phyloP scores from a whole-genome alignment of 75 land plant genomes.

The Chamaecyparis obtusa region DNA sequence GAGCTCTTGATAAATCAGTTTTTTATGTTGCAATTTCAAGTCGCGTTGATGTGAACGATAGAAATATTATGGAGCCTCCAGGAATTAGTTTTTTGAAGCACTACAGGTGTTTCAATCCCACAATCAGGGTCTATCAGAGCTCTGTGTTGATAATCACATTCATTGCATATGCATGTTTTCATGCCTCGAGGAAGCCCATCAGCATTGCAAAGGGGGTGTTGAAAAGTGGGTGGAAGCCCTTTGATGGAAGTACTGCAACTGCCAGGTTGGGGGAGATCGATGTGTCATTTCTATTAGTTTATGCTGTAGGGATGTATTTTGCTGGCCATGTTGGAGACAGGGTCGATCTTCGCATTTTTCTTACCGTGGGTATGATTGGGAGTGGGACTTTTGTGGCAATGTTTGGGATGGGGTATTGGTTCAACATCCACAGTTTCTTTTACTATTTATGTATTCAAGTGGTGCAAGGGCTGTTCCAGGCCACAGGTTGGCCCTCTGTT shows the following conservation, averaged over 20 bases:
- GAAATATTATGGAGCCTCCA: constrained; percentile 16
- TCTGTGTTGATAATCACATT: constrained; percentile 69
- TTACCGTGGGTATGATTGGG: constrained; percentile 82
- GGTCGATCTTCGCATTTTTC: constrained; percentile 54
- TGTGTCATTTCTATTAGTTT: constrained; percentile 62
- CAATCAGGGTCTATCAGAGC: constrained; percentile 44
- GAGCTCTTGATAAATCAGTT: too few species aligned
- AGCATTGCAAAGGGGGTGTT: constrained; percentile 76
- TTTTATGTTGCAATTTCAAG: too few species aligned
- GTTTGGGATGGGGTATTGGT: constrained; percentile 78
- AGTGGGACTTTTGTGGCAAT: constrained; percentile 66
- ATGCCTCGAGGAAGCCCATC: constrained; percentile 70
- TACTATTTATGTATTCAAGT: constrained; percentile 66
- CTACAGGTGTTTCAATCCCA: not conserved
- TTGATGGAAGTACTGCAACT: constrained; percentile 55
- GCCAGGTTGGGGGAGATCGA: constrained; percentile 74
- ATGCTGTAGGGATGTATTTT: constrained; percentile 70
- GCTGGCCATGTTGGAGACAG: constrained; percentile 83
- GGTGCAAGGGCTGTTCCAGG: constrained; percentile 78
- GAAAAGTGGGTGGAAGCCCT: constrained; percentile 72
- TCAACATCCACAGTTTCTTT: constrained; percentile 58
- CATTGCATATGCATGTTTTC: constrained; percentile 75
- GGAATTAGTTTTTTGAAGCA: constrained; percentile 31
- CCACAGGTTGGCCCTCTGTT: constrained; percentile 91
- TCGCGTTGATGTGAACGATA: too few species aligned